Base-by-base conservation (phyloP, 169 alveolate species). In the Pseudocohnilembus persalinus region DNA sequence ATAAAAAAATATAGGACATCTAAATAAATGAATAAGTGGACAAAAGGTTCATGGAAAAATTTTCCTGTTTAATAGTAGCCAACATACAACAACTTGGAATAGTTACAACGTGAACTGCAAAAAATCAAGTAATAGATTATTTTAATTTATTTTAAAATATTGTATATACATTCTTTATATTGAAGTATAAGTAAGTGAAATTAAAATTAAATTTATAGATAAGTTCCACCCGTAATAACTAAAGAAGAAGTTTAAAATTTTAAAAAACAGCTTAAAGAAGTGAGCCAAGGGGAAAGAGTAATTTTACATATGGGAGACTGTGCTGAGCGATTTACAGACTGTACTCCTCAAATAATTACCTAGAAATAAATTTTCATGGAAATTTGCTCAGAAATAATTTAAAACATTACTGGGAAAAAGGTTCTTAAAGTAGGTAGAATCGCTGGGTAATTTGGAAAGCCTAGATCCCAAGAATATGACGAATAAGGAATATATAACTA, bases 401-500 rank as follows among this genome's bases (percentile, higher is more conserved):
- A 64, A 0, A 64, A 31, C 24, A 49, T 63, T 6, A 33, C 64
- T 0, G 49, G 49, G 16, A 79, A 79, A 79, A 80, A 85, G 34
- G 81, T 80, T 63, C 28, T 85, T 28, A 72, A 76, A 30, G 79
- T 93, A 1, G 95, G 93, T 15, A 83, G 96, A 81, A 91, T 88
- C 25, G 94, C 95, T 20, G 96, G 96, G 26, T 91, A 93, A 84
- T 93, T 83, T 79, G 88, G 90, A 0, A 93, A 93, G 73, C 96
- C 96, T 24, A 78, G 96, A 76, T 88, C 91, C 26, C 85, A 85
- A 28, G 74, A 75, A 30, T 76, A 35, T 34, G 83, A 83, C 32
- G 94, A 90, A 78, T 76, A 65, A 16, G 74, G 75, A 72, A 90
- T 90, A 75, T 83, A 65, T 74, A 78, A 91, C 31, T 94, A 81